Percentiles rank a stretch among this genome's conserved stretches.
Evolutionary conservation across 1,284 basidiomycete species (phyloP).

Genomic region (Cryptococcus sp.): DNA sequence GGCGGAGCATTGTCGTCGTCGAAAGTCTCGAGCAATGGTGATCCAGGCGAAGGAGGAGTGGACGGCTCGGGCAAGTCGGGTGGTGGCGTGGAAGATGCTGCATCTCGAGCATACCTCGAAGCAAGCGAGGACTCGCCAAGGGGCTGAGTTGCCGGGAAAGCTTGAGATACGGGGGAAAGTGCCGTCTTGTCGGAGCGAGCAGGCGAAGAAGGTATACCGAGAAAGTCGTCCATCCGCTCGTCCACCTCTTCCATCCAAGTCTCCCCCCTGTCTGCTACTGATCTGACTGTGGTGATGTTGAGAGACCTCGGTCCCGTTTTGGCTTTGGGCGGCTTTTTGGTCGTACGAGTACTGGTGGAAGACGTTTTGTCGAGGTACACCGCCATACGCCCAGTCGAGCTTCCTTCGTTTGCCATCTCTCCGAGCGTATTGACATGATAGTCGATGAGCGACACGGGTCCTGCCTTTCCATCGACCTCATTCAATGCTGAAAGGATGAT

Average conservation of each 20-base stretch:
- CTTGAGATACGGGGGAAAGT: conserved; percentile 4
- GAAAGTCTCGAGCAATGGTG: neutral
- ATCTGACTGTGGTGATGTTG: conserved; percentile 24
- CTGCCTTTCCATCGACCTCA: conserved; percentile 1
- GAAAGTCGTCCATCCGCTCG: conserved; percentile 17
- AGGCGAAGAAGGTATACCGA: conserved; percentile 14
- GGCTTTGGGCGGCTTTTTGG: neutral
- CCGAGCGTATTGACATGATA: conserved; percentile 14
- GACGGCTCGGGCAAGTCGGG: neutral
- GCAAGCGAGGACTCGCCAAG: conserved; percentile 33
- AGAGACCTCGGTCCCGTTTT: neutral
- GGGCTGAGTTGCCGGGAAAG: conserved; percentile 31
- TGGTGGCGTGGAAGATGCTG: neutral
- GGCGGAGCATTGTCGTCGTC: conserved; percentile 7
- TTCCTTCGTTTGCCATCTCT: neutral
- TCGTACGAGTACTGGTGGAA: conserved; percentile 3
- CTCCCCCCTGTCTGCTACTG: conserved; percentile 20
- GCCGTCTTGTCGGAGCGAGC: neutral
- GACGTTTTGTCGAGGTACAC: neutral
- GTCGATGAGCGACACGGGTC: conserved; percentile 21
- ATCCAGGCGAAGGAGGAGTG: conserved; percentile 1
- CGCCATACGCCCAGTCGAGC: too few species aligned
- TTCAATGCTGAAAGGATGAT: conserved; percentile 26
- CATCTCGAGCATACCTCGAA: conserved; percentile 16
- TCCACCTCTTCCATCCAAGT: conserved; percentile 28